Conservation (phyloP, 2,329 filamentous ascomycete genomes). For the Cadophora gregata region DNA sequence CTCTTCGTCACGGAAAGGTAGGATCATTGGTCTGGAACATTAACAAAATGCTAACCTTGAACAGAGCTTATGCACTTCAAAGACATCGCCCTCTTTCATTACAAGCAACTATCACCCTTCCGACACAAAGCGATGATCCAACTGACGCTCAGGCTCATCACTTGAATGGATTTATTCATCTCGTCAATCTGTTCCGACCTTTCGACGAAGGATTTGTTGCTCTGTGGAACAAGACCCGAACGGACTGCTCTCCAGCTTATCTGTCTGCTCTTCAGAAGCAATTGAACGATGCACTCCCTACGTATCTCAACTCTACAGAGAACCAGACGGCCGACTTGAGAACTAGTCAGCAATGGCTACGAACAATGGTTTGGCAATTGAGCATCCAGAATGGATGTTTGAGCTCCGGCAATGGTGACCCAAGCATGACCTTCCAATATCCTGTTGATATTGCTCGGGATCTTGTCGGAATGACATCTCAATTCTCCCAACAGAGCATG, state of each 20-base stretch:
- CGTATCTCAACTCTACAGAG: constrained; percentile 57
- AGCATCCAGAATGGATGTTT: constrained; percentile 60
- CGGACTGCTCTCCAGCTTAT: constrained; percentile 62
- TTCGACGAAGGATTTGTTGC: constrained; percentile 70
- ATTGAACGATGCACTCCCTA: constrained; percentile 59
- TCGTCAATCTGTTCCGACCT: constrained; percentile 67
- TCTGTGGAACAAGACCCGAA: constrained; percentile 69
- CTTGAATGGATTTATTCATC: constrained; percentile 61
- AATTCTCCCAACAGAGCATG: constrained; percentile 74
- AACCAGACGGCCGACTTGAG: constrained; percentile 60
- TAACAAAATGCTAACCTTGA: constrained; percentile 12
- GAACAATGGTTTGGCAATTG: constrained; percentile 68
- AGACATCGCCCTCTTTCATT: constrained; percentile 73
- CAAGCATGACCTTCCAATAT: constrained; percentile 66
- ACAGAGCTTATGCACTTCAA: constrained; percentile 72
- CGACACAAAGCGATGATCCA: constrained; percentile 65
- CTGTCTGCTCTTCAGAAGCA: constrained; percentile 66
- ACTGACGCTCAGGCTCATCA: constrained; percentile 60
- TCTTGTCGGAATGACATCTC: constrained; percentile 68
- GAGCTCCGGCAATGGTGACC: constrained; percentile 54
- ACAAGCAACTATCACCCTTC: constrained; percentile 71
- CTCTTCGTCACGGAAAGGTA: constrained; percentile 74
- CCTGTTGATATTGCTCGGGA: constrained; percentile 68
- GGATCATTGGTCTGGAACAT: constrained; percentile 25
- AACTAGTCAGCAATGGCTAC: constrained; percentile 69